These are phyloP conservation scores for Phytophthora parvispora DNA, from an alignment of 352 stramenopile species.

Conservation along the genomic window DNA sequence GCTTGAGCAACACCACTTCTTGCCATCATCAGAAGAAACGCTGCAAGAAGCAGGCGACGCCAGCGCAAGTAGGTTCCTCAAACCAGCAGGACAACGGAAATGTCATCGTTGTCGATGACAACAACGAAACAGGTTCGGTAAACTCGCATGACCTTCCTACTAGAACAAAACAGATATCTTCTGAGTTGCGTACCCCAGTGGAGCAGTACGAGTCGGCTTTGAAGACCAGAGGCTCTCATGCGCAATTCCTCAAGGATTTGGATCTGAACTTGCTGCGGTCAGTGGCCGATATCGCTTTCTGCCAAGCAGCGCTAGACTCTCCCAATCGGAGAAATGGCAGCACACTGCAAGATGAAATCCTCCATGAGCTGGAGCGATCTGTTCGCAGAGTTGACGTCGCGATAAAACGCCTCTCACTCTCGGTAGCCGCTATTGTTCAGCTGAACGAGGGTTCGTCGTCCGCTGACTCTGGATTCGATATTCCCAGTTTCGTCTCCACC, in stretches of 20 bases:
- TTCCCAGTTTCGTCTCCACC: slow-evolving; percentile 5
- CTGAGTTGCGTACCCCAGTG: neutral
- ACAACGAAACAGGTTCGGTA: slow-evolving; percentile 1
- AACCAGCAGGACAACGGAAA: neutral
- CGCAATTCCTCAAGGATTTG: slow-evolving; percentile 12
- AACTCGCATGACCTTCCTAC: neutral
- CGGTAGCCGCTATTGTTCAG: slow-evolving; percentile 1
- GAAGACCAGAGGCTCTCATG: neutral
- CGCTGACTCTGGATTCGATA: slow-evolving; percentile 2
- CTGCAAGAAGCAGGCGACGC: slow-evolving; percentile 1
- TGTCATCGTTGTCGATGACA: slow-evolving; percentile 8
- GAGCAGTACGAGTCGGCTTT: slow-evolving; percentile 10
- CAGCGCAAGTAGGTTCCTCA: neutral
- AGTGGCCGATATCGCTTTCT: slow-evolving; percentile 11
- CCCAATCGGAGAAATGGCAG: neutral
- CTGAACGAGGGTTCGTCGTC: neutral
- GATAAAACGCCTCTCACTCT: slow-evolving; percentile 7
- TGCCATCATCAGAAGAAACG: slow-evolving; percentile 7
- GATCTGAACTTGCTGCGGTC: slow-evolving; percentile 14
- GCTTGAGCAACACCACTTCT: neutral
- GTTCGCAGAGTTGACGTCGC: slow-evolving; percentile 8
- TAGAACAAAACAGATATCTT: neutral
- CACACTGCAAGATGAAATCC: neutral
- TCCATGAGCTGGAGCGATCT: slow-evolving; percentile 6
- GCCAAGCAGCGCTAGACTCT: neutral